Conservation (phyloP, 2,329 filamentous ascomycete genomes). For the Pseudogymnoascus sp. region DNA sequence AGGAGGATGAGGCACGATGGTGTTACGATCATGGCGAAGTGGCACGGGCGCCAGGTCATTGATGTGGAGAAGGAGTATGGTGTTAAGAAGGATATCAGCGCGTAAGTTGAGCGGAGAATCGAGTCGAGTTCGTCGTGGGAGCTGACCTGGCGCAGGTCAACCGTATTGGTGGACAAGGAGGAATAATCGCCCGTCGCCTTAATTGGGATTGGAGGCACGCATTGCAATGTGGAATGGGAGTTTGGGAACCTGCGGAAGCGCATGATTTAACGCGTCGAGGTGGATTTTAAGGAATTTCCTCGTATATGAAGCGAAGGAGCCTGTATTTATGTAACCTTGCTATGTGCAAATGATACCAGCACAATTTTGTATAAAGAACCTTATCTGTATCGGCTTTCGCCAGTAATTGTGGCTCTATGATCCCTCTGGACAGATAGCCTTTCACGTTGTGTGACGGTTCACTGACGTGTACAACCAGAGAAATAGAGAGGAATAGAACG, state of each 20-base stretch:
- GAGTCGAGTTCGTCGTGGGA: neutral
- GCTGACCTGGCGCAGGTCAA: neutral
- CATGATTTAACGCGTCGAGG: neutral
- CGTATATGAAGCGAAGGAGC: conserved; percentile 5
- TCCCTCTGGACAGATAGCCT: neutral
- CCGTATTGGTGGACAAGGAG: conserved; percentile 1
- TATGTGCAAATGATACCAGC: conserved; percentile 7
- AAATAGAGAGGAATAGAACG: neutral
- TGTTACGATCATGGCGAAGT: conserved; percentile 24
- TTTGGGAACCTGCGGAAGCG: neutral
- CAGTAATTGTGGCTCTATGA: neutral
- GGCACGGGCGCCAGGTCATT: conserved; percentile 27
- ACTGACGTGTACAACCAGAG: neutral
- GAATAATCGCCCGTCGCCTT: neutral
- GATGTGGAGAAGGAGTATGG: conserved; percentile 25
- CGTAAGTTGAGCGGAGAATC: conserved; percentile 18
- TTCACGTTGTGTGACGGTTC: neutral
- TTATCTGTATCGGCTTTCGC: neutral
- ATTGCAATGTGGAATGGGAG: conserved; percentile 1
- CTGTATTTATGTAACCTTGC: neutral
- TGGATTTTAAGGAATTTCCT: neutral
- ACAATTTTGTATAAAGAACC: neutral
- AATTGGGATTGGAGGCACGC: neutral
- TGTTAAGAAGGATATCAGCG: conserved; percentile 18
- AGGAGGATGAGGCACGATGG: conserved; percentile 39